A percentile compares a stretch with the other conserved stretches of the same genome.
phyloP scores from a whole-genome alignment of 2,329 filamentous ascomycete species.

The Beauveria medogensis region DNA sequence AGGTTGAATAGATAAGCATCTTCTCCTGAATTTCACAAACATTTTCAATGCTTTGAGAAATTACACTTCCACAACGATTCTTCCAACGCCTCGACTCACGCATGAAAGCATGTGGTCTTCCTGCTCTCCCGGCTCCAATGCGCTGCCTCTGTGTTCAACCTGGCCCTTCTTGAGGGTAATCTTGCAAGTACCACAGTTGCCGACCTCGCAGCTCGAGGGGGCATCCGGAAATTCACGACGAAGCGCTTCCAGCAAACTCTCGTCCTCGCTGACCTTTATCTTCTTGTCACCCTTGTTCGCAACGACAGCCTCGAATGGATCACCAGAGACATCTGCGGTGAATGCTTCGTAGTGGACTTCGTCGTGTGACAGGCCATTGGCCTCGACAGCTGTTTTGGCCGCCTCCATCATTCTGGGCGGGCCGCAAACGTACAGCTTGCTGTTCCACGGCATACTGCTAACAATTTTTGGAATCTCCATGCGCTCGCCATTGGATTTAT shows the following conservation, averaged over 20 bases:
- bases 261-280: slow-evolving; percentile 39
- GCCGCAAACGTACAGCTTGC: slow-evolving; percentile 54
- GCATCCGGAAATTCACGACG: slow-evolving; percentile 34
- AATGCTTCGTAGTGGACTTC: slow-evolving; percentile 57
- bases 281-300: slow-evolving; percentile 29
- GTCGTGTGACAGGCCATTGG: slow-evolving; percentile 34
- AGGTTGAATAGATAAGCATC: no score
- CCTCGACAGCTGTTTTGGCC: slow-evolving; percentile 31
- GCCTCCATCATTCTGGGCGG: slow-evolving; percentile 49
- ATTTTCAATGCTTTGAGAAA: background rate
- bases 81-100: slow-evolving; percentile 43
- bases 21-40: no score
- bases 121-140: slow-evolving; percentile 38
- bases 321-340: slow-evolving; percentile 42
- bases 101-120: slow-evolving; percentile 38
- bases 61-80: slow-evolving; percentile 41
- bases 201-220: slow-evolving; percentile 44
- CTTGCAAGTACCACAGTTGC: slow-evolving; percentile 47
- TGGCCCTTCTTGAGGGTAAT: slow-evolving; percentile 32
- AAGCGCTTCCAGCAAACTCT: slow-evolving; percentile 42
- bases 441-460: slow-evolving; percentile 39
- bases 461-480: slow-evolving; percentile 48
- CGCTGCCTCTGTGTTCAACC: slow-evolving; percentile 43
- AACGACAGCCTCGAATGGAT: slow-evolving; percentile 52
- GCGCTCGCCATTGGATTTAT: slow-evolving; percentile 39